Percentiles rank a stretch among this genome's conserved stretches.
Evolutionary conservation across 2,329 filamentous ascomycete genomes (phyloP).

Genomic region (Blastomyces silverae): DNA sequence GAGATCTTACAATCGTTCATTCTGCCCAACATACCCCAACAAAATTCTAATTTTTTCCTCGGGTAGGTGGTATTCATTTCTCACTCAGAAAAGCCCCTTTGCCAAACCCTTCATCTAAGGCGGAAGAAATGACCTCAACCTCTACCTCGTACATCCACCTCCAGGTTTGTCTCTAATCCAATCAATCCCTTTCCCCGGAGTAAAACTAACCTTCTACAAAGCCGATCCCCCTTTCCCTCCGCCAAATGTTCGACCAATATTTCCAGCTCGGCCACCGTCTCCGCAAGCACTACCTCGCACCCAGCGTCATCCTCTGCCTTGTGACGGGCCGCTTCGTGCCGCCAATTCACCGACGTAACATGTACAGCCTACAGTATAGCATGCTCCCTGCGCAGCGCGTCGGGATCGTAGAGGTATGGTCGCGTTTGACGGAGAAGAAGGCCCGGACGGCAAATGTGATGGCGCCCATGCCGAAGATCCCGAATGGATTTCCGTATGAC

Average conservation of each 20-base stretch:
- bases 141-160: constrained; percentile 78
- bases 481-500: constrained; percentile 31
- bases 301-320: constrained; percentile 78
- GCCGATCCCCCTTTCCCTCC: constrained; percentile 82
- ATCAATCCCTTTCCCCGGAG: neutral
- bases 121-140: constrained; percentile 38
- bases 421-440: constrained; percentile 53
- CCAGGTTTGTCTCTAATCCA: constrained; percentile 51
- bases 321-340: constrained; percentile 88
- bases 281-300: constrained; percentile 89
- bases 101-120: constrained; percentile 23
- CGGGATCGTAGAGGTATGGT: constrained; percentile 80
- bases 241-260: constrained; percentile 96
- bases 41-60: constrained; percentile 15
- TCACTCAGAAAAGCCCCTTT: constrained; percentile 70
- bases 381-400: constrained; percentile 83
- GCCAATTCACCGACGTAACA: constrained; percentile 85
- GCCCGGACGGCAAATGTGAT: constrained; percentile 24
- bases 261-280: constrained; percentile 90
- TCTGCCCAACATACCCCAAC: constrained; percentile 23
- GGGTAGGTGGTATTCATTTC: constrained; percentile 72
- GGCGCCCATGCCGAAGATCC: constrained; percentile 29
- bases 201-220: constrained; percentile 34
- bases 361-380: constrained; percentile 96
- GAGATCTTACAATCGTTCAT: constrained; percentile 24